phyloP scores from a whole-genome alignment of 805 yeast species.

The Ogataea henricii region DNA sequence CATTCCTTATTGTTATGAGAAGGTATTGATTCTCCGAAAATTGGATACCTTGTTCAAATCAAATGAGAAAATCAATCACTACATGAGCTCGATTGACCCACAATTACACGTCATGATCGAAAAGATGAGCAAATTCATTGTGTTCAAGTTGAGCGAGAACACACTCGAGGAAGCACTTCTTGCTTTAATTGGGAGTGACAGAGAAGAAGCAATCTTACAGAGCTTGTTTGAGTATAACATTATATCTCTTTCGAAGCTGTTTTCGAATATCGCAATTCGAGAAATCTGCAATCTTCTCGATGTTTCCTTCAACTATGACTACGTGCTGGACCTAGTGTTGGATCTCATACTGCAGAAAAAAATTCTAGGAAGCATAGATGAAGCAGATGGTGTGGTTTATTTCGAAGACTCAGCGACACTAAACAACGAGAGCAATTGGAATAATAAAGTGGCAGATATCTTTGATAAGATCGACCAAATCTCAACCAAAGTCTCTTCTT shows the following conservation, averaged over 20 bases:
- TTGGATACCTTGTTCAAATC: background rate
- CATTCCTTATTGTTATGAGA: slow-evolving; percentile 19
- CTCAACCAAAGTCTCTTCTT: slow-evolving; percentile 9
- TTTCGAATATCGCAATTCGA: slow-evolving; percentile 19
- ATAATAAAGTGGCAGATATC: slow-evolving; percentile 10
- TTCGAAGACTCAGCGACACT: slow-evolving; percentile 14
- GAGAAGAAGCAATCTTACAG: background rate
- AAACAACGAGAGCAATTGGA: slow-evolving; percentile 6
- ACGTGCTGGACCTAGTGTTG: slow-evolving; percentile 18
- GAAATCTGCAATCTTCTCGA: slow-evolving; percentile 18
- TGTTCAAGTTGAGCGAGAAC: background rate
- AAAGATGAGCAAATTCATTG: background rate
- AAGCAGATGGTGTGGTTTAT: slow-evolving; percentile 19
- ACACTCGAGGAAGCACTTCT: background rate
- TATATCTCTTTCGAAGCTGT: slow-evolving; percentile 23
- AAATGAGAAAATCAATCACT: background rate
- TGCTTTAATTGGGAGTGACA: background rate
- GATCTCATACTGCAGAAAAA: slow-evolving; percentile 25
- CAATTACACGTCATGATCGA: background rate
- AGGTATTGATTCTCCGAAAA: slow-evolving; percentile 9
- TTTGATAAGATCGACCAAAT: slow-evolving; percentile 15
- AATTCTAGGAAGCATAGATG: slow-evolving; percentile 29
- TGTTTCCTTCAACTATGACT: slow-evolving; percentile 11
- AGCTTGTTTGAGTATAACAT: slow-evolving; percentile 27
- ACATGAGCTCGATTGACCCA: background rate